Percentiles rank a stretch among this genome's conserved stretches.
Conservation (phyloP, 352 stramenopile genomes). For the Phytophthora cajani region DNA sequence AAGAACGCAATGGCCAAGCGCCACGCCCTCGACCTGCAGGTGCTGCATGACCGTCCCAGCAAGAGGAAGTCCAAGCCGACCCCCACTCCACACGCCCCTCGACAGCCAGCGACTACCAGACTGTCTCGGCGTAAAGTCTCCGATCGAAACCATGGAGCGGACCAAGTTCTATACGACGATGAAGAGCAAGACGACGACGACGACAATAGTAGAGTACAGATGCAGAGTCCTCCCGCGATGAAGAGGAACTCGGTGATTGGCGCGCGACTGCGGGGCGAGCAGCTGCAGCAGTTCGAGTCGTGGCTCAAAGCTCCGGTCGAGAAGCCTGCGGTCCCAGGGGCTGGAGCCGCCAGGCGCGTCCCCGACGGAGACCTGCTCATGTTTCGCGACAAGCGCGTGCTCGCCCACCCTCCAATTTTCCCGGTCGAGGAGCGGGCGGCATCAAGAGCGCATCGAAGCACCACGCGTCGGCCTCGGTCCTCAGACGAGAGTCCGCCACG, state of each 20-base stretch:
- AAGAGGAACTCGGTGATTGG: background rate
- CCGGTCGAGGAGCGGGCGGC: constrained; percentile 18
- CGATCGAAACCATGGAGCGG: background rate
- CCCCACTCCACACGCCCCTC: constrained; percentile 14
- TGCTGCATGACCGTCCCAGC: constrained; percentile 23
- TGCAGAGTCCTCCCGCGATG: constrained; percentile 7
- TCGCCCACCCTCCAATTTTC: constrained; percentile 31
- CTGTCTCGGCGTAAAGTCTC: constrained; percentile 4
- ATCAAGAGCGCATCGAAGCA: constrained; percentile 5
- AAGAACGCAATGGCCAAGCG: constrained; percentile 31
- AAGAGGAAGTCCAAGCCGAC: constrained; percentile 24
- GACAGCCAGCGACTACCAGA: constrained; percentile 6
- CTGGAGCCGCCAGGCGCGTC: constrained; percentile 51
- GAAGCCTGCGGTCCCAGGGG: constrained; percentile 43
- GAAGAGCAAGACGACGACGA: constrained; percentile 9
- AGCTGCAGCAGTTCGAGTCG: constrained; percentile 43
- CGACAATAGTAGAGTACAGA: background rate
- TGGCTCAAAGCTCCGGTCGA: constrained; percentile 54
- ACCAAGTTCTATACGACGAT: background rate
- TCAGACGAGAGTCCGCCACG: constrained; percentile 26
- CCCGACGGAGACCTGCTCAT: constrained; percentile 57
- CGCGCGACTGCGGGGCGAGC: constrained; percentile 10
- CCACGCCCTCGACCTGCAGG: constrained; percentile 37
- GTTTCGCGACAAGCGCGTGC: constrained; percentile 50
- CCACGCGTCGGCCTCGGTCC: constrained; percentile 26